Conservation (phyloP, 257 asterid genomes). For the Primulina eburnea region DNA sequence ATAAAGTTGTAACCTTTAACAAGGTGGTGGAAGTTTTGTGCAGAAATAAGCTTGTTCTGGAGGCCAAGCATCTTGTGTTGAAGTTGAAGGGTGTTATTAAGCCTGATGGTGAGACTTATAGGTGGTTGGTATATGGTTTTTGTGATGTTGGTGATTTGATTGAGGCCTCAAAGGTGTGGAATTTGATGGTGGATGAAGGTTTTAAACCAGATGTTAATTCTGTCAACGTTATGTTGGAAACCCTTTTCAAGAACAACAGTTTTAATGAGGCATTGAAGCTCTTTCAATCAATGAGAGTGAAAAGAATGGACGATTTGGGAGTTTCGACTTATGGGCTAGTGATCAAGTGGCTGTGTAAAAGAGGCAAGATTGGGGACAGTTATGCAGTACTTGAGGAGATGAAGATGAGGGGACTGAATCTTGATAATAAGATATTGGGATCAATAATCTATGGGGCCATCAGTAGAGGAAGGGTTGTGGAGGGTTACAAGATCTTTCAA, state of each 20-base stretch:
- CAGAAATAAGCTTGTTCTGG: constrained; percentile 57
- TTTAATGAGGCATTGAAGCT: constrained; percentile 62
- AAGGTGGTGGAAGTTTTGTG: constrained; percentile 58
- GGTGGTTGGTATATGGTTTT: constrained; percentile 75
- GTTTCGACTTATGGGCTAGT: constrained; percentile 57
- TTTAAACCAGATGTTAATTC: constrained; percentile 41
- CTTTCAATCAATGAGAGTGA: constrained; percentile 61
- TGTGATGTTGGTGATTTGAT: constrained; percentile 78
- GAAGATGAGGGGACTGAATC: constrained; percentile 53
- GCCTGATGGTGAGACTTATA: constrained; percentile 59
- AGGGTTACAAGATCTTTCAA: constrained; percentile 50
- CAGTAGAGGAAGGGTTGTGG: constrained; percentile 62
- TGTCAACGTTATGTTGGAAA: constrained; percentile 55
- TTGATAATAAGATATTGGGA: constrained; percentile 48
- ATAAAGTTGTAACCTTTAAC: constrained; percentile 51
- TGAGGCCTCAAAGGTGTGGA: constrained; percentile 90
- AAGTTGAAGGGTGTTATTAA: constrained; percentile 56
- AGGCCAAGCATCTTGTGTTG: constrained; percentile 65
- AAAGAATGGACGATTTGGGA: constrained; percentile 40
- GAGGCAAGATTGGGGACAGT: constrained; percentile 63
- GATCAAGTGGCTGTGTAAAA: constrained; percentile 80
- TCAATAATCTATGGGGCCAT: constrained; percentile 50
- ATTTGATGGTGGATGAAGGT: constrained; percentile 74
- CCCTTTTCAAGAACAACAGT: constrained; percentile 59
- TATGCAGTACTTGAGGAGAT: constrained; percentile 60